Base-by-base conservation (phyloP, 768 basidiomycete genomes). In the Mycena galericulata region DNA sequence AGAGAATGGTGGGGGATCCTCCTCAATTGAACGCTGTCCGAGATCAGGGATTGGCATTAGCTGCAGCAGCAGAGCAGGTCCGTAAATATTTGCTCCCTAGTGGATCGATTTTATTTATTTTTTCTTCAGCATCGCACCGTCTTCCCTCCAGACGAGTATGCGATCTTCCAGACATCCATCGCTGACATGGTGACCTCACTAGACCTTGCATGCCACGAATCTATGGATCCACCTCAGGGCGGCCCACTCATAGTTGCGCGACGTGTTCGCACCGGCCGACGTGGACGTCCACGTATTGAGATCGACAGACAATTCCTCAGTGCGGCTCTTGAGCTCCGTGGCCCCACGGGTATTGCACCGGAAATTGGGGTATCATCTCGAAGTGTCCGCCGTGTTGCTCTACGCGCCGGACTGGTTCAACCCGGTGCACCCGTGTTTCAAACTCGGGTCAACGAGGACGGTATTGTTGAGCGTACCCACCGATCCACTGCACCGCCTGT, bases 321-420 rank as follows among this genome's bases (percentile, higher is more conserved):
- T 26, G 40, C 41, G 14, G 56, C 56, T 17, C 43, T 58, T 2
- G 56, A 58, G 1, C 29, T 58, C 11, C 41, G 56, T 4, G 54
- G 54, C 22, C 56, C 56, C 14, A 57, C 56, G 7, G 56, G 56
- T 7, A 57, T 57, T 45, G 57, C 45, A 1, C 58, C 58, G 1
- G 58, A 59, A 17, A 4, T 59, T 26, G 47, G 47, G 22, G 40
- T 54, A 2, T 26, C n/a, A 20, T 41, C 70, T 8, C 70, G 71
- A 1, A 72, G 72, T 32, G 66, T 76, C 5, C 63, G 68, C 0
- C 69, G 72, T 10, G 64, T 61, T 4, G 67, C 70, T 3, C 46
- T 76, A 2, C 67, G 74, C 4, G 30, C 32, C 17, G 68, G 71
- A 0, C 59, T 76, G 10, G 72, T 54, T 7, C 20, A 67, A 22